Base-by-base conservation (phyloP, 352 stramenopile genomes). In the Blastocystis hominis region DNA sequence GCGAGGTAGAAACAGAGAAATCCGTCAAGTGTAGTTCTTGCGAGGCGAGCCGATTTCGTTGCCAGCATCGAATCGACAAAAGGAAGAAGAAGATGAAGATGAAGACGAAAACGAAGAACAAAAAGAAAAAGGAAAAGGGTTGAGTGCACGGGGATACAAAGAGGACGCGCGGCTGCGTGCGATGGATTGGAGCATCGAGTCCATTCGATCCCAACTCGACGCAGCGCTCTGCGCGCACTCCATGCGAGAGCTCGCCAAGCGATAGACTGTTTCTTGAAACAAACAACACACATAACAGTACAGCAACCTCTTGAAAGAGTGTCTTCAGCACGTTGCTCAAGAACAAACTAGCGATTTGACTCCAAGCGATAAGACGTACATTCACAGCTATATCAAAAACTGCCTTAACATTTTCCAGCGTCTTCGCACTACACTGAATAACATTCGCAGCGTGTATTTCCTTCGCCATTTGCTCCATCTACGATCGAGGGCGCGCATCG, bases 331-430 rank as follows among this genome's bases (percentile, higher is more conserved):
- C 70, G 13, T 30, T 66, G 54, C 36, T 80, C 70, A n/a, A 80
- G 36, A n/a, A 80, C 70, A 62, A 66, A 80, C 70, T 80, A 80
- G 10, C 15, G 4, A 34, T 66, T 10, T 55, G 13, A 62, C 13
- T 9, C 34, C 15, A 34, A 7, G 2, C 5, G 47, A 30, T 30
- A n/a, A 62, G 40, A 10, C n/a, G 17, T 7, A 93, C 95, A 72
- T 93, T 93, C 90, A 97, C 97, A 77, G 91, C 93, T 66, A 96
- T 93, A 89, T 97, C 94, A 77, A 97, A 97, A 24, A 97, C 94
- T 63, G 94, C 91, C 91, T 97, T 97, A 62, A 97, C 91, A 6
- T 93, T 93, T 78, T 96, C 94, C 90, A 97, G 94, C 34, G 94
- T 97, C 70, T 96, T 89, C 15, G 94, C 94, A 30, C 93, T 96